These are phyloP conservation scores for Saccharum spontaneum DNA, from an alignment of 176 grass and related monocot species.

Conservation along the genomic window DNA sequence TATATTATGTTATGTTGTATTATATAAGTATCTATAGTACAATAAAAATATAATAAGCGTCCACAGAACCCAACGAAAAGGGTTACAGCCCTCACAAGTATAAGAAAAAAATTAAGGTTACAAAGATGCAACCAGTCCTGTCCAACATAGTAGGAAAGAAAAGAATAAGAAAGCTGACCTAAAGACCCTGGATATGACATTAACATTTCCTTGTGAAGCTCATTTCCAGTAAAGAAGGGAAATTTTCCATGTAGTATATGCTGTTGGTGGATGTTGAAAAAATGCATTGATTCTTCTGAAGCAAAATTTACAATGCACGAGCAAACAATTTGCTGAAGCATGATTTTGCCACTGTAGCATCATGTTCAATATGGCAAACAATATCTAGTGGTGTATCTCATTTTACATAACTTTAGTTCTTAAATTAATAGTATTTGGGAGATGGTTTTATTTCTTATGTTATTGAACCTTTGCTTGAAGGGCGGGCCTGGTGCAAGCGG, in stretches of 20 bases:
- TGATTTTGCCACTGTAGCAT: background rate
- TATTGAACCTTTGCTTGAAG: background rate
- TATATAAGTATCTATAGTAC: background rate
- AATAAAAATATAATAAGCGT: background rate
- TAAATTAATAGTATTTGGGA: background rate
- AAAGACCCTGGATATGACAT: background rate
- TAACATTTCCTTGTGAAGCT: background rate
- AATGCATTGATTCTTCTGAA: background rate
- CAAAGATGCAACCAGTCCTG: background rate
- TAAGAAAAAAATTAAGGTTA: background rate
- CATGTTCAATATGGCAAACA: background rate
- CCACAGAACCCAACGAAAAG: background rate
- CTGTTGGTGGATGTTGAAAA: background rate
- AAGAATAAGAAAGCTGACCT: background rate
- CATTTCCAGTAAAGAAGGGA: background rate
- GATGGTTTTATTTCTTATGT: background rate
- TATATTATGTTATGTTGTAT: too few relatives aligned
- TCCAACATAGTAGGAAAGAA: background rate
- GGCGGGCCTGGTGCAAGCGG: too few relatives aligned
- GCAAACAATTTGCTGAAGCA: background rate
- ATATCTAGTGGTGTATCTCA: background rate
- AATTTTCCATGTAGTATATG: background rate
- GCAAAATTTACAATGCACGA: background rate
- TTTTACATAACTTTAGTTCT: constrained; percentile 6
- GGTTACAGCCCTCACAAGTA: background rate